These are phyloP conservation scores for Penicillium corylophilum DNA, from an alignment of 2,329 filamentous ascomycete genomes.

Conservation along the genomic window DNA sequence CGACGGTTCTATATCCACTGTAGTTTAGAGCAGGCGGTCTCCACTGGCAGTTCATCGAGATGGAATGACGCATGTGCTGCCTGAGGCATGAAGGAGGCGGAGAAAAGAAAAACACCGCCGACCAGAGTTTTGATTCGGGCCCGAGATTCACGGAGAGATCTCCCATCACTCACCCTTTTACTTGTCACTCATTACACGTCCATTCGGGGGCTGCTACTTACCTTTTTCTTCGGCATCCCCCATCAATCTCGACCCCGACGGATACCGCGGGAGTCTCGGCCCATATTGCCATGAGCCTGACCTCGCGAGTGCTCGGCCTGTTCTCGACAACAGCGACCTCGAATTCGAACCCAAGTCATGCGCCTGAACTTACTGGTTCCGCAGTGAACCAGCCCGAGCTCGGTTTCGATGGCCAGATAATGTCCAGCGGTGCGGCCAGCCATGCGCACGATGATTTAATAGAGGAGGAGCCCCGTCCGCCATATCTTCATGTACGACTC, in stretches of 20 bases:
- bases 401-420: conserved; percentile 21
- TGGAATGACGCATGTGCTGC: neutral
- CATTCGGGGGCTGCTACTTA: conserved; percentile 16
- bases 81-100: conserved; percentile 22
- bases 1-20: neutral
- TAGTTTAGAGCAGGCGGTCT: neutral
- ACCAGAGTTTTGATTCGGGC: conserved; percentile 32
- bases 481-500: conserved; percentile 61
- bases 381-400: neutral
- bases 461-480: conserved; percentile 58
- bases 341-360: conserved; percentile 14
- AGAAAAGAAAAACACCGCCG: conserved; percentile 34
- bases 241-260: conserved; percentile 26
- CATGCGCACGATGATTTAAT: conserved; percentile 40
- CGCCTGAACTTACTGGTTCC: neutral
- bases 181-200: conserved; percentile 21
- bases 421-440: conserved; percentile 6
- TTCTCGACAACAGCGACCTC: conserved; percentile 47
- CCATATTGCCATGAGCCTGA: conserved; percentile 56
- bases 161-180: conserved; percentile 1
- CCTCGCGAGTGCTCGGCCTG: conserved; percentile 54
- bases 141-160: conserved; percentile 7
- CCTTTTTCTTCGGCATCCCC: conserved; percentile 21
- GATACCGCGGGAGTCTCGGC: conserved; percentile 28
- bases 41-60: neutral